Conservation (phyloP, 1,284 basidiomycete species). For the Anthracocystis panici-leucophaei region DNA sequence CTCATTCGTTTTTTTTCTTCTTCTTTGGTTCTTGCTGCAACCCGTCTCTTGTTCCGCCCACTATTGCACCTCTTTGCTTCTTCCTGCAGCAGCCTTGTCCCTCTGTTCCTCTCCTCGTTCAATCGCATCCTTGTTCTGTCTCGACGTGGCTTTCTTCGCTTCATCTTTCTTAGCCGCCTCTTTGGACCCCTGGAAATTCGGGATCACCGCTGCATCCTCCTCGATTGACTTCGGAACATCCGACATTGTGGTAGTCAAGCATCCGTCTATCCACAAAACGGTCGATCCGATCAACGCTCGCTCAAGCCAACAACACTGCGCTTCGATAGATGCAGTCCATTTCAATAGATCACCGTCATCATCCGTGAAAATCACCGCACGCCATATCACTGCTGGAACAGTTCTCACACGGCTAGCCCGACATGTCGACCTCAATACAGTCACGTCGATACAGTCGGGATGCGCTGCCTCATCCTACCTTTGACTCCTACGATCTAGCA, state of each 20-base stretch:
- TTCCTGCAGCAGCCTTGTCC: neutral
- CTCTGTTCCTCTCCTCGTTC: neutral
- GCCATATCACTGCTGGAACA: slow-evolving; percentile 8
- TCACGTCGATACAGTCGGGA: slow-evolving; percentile 17
- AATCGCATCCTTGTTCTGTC: neutral
- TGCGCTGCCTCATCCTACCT: slow-evolving; percentile 10
- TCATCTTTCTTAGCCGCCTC: neutral
- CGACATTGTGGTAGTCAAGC: neutral
- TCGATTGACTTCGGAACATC: neutral
- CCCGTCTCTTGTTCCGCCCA: slow-evolving; percentile 8
- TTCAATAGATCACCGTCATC: neutral
- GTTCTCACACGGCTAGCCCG: neutral
- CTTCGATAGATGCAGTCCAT: slow-evolving; percentile 5
- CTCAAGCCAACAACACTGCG: neutral
- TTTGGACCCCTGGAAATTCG: neutral
- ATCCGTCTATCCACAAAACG: neutral
- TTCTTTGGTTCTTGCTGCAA: slow-evolving; percentile 3
- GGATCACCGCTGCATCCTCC: neutral
- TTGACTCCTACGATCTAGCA: slow-evolving; percentile 32
- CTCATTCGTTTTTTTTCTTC: neutral
- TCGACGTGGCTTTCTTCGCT: too few species aligned
- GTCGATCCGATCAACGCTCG: slow-evolving; percentile 1
- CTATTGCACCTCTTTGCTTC: neutral
- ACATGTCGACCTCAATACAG: slow-evolving; percentile 30
- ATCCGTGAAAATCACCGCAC: neutral